These are phyloP conservation scores for Glonium stellatum DNA, from an alignment of 495 filamentous ascomycete species.

Conservation along the genomic window DNA sequence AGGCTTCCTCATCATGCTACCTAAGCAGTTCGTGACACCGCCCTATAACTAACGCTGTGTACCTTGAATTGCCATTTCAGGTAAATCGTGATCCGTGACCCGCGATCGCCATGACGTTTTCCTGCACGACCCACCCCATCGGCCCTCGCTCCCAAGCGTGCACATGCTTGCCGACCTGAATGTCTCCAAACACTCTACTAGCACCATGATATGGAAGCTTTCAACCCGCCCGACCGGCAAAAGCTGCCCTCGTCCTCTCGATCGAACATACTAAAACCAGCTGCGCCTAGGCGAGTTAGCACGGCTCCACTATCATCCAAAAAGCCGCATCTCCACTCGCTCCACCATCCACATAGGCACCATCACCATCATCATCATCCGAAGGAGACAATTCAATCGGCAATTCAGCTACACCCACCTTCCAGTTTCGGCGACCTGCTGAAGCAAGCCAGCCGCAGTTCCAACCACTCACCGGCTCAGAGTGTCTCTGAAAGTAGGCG, in stretches of 20 bases:
- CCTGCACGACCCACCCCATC: not conserved
- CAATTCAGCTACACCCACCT: conserved; percentile 18
- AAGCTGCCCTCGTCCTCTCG: conserved; percentile 5
- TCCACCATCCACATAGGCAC: conserved; percentile 14
- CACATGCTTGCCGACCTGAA: not conserved
- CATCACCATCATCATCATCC: conserved; percentile 23
- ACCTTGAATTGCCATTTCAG: too few relatives aligned
- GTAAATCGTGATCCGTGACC: not conserved
- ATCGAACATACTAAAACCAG: conserved; percentile 11
- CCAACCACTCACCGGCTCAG: conserved; percentile 4
- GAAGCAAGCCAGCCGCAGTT: conserved; percentile 20
- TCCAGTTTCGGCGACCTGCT: conserved; percentile 22
- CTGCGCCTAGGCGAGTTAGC: conserved; percentile 14
- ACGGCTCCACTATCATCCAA: conserved; percentile 13
- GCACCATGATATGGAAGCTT: conserved; percentile 24
- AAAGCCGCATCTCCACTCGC: conserved; percentile 17
- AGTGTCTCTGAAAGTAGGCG: conserved; percentile 6
- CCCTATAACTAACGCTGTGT: too few relatives aligned
- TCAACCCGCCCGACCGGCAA: not conserved
- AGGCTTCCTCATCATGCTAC: too few relatives aligned
- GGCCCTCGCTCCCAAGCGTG: not conserved
- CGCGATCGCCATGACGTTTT: conserved; percentile 1
- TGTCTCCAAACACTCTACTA: not conserved
- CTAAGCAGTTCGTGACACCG: too few relatives aligned
- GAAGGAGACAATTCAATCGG: conserved; percentile 18